phyloP scores from a whole-genome alignment of 2,329 filamentous ascomycete species.

The Penicillium sp. region DNA sequence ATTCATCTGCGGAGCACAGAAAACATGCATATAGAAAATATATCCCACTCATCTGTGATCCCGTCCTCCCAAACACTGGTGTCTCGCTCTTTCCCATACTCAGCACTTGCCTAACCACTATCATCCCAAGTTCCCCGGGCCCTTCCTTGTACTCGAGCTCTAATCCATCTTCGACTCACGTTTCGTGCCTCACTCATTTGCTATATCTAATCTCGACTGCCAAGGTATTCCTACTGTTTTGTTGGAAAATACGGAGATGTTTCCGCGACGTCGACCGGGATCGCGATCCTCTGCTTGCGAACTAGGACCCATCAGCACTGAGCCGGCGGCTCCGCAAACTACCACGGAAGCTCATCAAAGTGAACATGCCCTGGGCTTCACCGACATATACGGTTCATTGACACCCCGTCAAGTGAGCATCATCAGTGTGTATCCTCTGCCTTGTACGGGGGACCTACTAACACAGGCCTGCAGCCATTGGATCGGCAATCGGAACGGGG shows the following conservation, averaged over 20 bases:
- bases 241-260: neutral
- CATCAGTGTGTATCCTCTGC: constrained; percentile 20
- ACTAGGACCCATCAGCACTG: neutral
- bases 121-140: too few relatives aligned
- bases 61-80: neutral
- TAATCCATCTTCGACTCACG: neutral
- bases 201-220: neutral
- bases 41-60: constrained; percentile 12
- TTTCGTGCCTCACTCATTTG: neutral
- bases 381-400: constrained; percentile 19
- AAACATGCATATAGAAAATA: too few relatives aligned
- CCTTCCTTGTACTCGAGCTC: neutral
- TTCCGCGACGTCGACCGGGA: neutral
- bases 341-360: neutral
- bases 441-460: neutral
- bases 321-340: neutral
- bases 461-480: constrained; percentile 23
- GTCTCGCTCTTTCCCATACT: constrained; percentile 5
- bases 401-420: constrained; percentile 20
- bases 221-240: neutral
- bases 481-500: constrained; percentile 30
- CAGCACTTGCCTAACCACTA: neutral
- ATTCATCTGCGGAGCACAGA: too few relatives aligned
- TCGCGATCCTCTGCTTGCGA: neutral
- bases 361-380: constrained; percentile 15